These are phyloP conservation scores for Halophytophthora batemanensis DNA, from an alignment of 352 stramenopile species.

Conservation along the genomic window DNA sequence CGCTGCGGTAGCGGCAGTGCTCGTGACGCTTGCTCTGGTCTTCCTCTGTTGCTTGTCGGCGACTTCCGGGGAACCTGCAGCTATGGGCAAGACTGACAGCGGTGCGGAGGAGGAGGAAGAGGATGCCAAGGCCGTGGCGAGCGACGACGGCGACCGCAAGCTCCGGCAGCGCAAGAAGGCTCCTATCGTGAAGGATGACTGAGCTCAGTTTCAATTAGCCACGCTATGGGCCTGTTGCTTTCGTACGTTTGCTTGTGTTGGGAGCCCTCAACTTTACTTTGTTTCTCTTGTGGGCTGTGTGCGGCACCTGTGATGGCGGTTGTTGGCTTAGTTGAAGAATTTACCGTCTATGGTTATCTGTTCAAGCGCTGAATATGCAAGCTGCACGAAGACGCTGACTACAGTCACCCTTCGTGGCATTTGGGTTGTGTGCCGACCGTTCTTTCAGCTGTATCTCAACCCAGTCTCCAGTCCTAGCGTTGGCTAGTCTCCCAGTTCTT, in stretches of 20 bases:
- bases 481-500: conserved; percentile 74
- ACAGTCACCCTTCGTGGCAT: neutral
- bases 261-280: too few relatives aligned
- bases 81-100: conserved; percentile 33
- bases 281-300: conserved; percentile 3
- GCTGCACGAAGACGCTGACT: too few relatives aligned
- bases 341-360: too few relatives aligned
- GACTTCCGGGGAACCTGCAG: conserved; percentile 10
- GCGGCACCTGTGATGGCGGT: conserved; percentile 3
- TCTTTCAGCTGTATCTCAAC: too few relatives aligned
- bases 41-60: conserved; percentile 58
- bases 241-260: too few relatives aligned
- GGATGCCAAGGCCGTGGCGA: conserved; percentile 35
- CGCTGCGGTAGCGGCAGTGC: conserved; percentile 34
- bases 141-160: conserved; percentile 44
- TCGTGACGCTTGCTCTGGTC: conserved; percentile 46
- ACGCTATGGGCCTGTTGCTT: too few relatives aligned
- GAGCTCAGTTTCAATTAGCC: too few relatives aligned
- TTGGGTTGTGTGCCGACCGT: neutral
- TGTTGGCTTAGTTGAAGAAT: neutral
- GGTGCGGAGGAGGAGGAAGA: conserved; percentile 32
- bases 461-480: conserved; percentile 31
- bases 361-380: too few relatives aligned
- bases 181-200: conserved; percentile 62
- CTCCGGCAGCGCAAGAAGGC: conserved; percentile 80